These are phyloP conservation scores for Malus hybrid DNA, from an alignment of 331 rosid genomes.

Conservation along the genomic window DNA sequence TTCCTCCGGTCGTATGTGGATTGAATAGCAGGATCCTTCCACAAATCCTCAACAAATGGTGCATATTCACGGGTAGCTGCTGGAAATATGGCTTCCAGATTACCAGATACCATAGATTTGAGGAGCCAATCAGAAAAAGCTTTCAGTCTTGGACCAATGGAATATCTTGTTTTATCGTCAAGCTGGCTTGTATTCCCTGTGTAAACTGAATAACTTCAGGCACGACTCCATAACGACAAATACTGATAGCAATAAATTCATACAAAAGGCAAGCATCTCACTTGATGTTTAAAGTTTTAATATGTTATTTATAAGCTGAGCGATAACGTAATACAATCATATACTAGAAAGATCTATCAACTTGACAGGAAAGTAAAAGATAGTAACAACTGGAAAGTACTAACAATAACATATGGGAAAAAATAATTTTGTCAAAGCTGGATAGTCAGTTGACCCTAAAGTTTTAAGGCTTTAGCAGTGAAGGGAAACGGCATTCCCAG, in stretches of 20 bases:
- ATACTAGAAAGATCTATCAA: background rate
- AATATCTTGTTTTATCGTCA: slow-evolving; percentile 38
- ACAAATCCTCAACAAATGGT: slow-evolving; percentile 54
- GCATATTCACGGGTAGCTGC: slow-evolving; percentile 59
- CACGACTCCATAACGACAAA: background rate
- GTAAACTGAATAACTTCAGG: slow-evolving; percentile 7
- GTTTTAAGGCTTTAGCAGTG: background rate
- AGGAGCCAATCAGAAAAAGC: slow-evolving; percentile 76
- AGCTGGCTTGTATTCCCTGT: slow-evolving; percentile 29
- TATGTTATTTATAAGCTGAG: background rate
- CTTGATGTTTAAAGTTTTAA: background rate
- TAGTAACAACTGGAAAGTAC: background rate
- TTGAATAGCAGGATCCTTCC: slow-evolving; percentile 80
- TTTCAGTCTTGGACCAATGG: slow-evolving; percentile 47
- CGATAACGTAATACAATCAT: background rate
- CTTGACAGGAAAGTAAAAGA: background rate
- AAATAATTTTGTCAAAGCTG: no score
- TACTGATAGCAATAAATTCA: background rate
- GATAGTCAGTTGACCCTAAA: background rate
- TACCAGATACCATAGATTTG: slow-evolving; percentile 45
- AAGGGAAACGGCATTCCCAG: no score
- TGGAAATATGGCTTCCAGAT: slow-evolving; percentile 63
- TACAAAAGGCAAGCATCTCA: background rate
- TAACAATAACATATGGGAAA: no score
- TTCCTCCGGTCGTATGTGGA: slow-evolving; percentile 70